These are phyloP conservation scores for Sphaerulina musiva DNA, from an alignment of 2,329 filamentous ascomycete species.

Conservation along the genomic window DNA sequence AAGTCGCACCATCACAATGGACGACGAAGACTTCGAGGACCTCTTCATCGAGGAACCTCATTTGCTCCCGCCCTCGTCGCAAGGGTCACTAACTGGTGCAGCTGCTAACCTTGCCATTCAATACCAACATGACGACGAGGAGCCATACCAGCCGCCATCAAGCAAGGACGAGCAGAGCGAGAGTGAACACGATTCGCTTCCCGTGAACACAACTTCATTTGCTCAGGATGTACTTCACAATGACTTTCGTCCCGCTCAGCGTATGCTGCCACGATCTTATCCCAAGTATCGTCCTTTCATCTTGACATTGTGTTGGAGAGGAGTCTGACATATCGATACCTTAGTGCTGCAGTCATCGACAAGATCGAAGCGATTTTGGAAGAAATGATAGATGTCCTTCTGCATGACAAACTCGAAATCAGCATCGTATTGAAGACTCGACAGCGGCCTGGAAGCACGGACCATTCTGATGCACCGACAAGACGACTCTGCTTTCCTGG, in stretches of 20 bases:
- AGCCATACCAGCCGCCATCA: background rate
- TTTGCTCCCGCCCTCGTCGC: conserved; percentile 19
- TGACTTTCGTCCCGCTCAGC: conserved; percentile 4
- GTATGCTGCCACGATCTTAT: conserved; percentile 1
- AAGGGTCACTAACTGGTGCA: conserved; percentile 22
- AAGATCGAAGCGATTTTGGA: conserved; percentile 54
- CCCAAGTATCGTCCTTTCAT: conserved; percentile 7
- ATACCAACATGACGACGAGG: background rate
- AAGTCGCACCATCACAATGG: conserved; percentile 15
- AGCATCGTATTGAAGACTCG: conserved; percentile 44
- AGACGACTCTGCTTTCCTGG: conserved; percentile 47
- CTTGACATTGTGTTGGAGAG: no score
- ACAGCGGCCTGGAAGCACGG: background rate
- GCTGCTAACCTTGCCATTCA: conserved; percentile 18
- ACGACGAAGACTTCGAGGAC: conserved; percentile 26
- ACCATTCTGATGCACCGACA: conserved; percentile 11
- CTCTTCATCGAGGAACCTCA: conserved; percentile 20
- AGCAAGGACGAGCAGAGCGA: background rate
- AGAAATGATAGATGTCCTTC: conserved; percentile 45
- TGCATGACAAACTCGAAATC: conserved; percentile 41
- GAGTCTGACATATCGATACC: background rate
- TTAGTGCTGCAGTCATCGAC: conserved; percentile 36
- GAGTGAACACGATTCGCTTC: background rate
- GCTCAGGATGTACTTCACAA: conserved; percentile 2
- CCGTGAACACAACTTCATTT: conserved; percentile 6